A percentile compares a stretch with the other conserved stretches of the same genome.
phyloP scores from a whole-genome alignment of 1,284 basidiomycete species.

The Ceratobasidium sp. region DNA sequence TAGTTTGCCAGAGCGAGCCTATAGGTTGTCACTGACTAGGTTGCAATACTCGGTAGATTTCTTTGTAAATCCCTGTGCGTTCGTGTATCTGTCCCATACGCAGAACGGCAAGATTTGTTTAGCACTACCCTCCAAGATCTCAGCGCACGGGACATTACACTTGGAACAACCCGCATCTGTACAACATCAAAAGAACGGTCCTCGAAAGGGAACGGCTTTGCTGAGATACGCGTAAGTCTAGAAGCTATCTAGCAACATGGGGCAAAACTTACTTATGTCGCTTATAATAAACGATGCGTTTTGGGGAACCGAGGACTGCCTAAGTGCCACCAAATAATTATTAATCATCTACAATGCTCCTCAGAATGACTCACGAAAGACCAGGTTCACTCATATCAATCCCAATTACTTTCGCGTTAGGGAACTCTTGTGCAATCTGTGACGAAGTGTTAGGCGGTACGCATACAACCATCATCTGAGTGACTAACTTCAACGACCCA shows the following conservation, averaged over 20 bases:
- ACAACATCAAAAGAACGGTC: constrained; percentile 12
- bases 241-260: not conserved
- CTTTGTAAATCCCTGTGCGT: constrained; percentile 17
- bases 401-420: constrained; percentile 5
- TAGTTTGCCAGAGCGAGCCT: too few species aligned
- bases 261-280: constrained; percentile 17
- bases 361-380: not conserved
- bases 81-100: constrained; percentile 13
- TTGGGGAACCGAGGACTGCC: not conserved
- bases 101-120: not conserved
- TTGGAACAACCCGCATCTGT: constrained; percentile 36
- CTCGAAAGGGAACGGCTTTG: constrained; percentile 16
- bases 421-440: constrained; percentile 31
- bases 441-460: not conserved
- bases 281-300: constrained; percentile 25
- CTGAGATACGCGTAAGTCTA: not conserved
- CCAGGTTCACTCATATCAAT: constrained; percentile 32
- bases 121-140: not conserved
- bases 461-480: too few species aligned
- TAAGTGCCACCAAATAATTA: not conserved
- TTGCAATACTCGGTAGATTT: constrained; percentile 25
- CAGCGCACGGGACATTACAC: not conserved
- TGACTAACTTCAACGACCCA: constrained; percentile 19
- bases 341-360: too few species aligned
- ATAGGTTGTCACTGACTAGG: not conserved